phyloP scores from a whole-genome alignment of 2,329 filamentous ascomycete species.

The Pseudocercospora ulei region DNA sequence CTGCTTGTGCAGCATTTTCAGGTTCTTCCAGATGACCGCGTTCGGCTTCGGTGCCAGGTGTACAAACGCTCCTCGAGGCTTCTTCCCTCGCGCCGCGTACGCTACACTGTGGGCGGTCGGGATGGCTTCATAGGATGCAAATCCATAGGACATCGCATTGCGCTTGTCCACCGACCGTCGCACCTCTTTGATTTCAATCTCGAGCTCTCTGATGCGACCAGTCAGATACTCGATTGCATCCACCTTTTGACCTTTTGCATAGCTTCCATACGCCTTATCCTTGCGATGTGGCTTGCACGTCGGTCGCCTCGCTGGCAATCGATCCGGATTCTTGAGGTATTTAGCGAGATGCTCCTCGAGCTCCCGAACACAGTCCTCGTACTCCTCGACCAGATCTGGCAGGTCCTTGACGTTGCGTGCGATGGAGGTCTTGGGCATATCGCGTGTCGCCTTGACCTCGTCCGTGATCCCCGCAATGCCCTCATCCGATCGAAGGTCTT shows the following conservation, averaged over 20 bases:
- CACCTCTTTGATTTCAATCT: conserved; percentile 73
- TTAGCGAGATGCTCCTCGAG: conserved; percentile 77
- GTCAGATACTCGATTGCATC: conserved; percentile 94
- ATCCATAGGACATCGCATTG: conserved; percentile 82
- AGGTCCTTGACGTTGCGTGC: conserved; percentile 87
- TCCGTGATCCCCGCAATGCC: conserved; percentile 79
- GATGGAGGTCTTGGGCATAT: conserved; percentile 69
- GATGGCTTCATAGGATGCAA: conserved; percentile 86
- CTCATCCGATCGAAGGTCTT: conserved; percentile 67
- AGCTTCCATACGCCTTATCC: conserved; percentile 50
- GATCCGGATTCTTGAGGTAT: conserved; percentile 78
- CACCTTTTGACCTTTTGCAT: conserved; percentile 61
- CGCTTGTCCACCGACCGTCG: conserved; percentile 74
- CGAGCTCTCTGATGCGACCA: conserved; percentile 69
- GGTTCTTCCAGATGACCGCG: conserved; percentile 93
- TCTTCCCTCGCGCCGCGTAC: conserved; percentile 69
- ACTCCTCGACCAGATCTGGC: conserved; percentile 72
- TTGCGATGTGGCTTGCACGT: conserved; percentile 70
- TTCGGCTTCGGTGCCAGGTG: conserved; percentile 73
- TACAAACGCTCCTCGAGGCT: conserved; percentile 67
- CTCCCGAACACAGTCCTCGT: conserved; percentile 68
- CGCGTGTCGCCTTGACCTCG: conserved; percentile 64
- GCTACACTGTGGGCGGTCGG: conserved; percentile 80
- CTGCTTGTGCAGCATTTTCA: conserved; percentile 59
- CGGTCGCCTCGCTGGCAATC: conserved; percentile 66